Evolutionary conservation across 805 yeast species (phyloP).

Genomic region (Candida montana): DNA sequence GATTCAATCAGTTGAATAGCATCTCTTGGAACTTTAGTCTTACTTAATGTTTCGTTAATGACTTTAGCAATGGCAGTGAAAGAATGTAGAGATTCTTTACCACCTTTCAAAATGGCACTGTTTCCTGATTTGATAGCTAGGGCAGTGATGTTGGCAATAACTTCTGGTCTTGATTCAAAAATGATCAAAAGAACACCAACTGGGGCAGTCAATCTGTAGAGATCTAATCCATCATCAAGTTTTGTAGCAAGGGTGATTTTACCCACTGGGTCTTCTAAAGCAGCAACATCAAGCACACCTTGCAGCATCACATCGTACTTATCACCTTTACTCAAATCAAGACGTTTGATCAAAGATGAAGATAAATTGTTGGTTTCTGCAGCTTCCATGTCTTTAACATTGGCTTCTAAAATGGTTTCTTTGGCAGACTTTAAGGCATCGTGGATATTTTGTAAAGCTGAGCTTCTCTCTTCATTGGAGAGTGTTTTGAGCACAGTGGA

Average conservation of each 20-base stretch:
- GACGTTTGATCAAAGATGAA: conserved; percentile 69
- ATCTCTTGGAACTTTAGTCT: conserved; percentile 68
- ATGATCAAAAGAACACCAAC: conserved; percentile 90
- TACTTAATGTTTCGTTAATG: conserved; percentile 51
- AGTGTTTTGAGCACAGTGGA: conserved; percentile 79
- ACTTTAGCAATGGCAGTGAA: conserved; percentile 77
- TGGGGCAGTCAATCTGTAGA: conserved; percentile 85
- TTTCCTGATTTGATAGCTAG: conserved; percentile 95
- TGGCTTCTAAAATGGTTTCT: conserved; percentile 62
- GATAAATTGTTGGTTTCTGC: conserved; percentile 62
- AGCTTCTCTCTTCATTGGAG: conserved; percentile 64
- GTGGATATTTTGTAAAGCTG: conserved; percentile 67
- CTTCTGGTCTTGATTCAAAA: conserved; percentile 96
- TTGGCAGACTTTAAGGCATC: conserved; percentile 59
- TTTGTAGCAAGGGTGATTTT: conserved; percentile 75
- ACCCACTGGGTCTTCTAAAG: conserved; percentile 89
- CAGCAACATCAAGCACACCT: conserved; percentile 89
- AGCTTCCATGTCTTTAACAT: conserved; percentile 63
- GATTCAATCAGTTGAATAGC: conserved; percentile 86
- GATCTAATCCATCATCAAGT: conserved; percentile 82
- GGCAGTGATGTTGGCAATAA: conserved; percentile 95
- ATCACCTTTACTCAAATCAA: conserved; percentile 76
- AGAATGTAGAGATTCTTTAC: conserved; percentile 85
- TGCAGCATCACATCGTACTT: conserved; percentile 92
- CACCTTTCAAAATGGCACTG: conserved; percentile 95